These are phyloP conservation scores for Mycosarcoma maydis DNA, from an alignment of 1,284 basidiomycete genomes.

Conservation along the genomic window DNA sequence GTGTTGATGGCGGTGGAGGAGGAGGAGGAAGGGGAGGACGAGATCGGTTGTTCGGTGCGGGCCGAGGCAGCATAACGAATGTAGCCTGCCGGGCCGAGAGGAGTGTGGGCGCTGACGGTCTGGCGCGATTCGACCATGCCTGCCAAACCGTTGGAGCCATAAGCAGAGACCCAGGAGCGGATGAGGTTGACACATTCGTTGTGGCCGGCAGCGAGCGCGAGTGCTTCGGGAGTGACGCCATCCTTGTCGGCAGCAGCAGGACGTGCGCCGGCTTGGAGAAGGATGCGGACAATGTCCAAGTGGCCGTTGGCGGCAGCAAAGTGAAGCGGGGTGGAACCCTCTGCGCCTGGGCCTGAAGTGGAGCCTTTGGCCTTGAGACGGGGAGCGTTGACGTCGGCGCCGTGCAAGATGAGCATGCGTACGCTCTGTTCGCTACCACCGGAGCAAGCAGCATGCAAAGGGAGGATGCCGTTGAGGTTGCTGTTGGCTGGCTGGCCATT, in stretches of 20 bases:
- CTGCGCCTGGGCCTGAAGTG: slow-evolving; percentile 46
- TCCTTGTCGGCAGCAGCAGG: slow-evolving; percentile 54
- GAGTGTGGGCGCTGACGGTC: slow-evolving; percentile 38
- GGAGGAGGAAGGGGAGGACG: slow-evolving; percentile 25
- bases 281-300: slow-evolving; percentile 50
- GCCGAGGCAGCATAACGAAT: slow-evolving; percentile 40
- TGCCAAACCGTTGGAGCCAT: slow-evolving; percentile 51
- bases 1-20: neutral
- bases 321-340: slow-evolving; percentile 62
- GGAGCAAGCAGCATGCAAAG: slow-evolving; percentile 62
- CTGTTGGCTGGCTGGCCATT: slow-evolving; percentile 59
- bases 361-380: slow-evolving; percentile 40
- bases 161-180: slow-evolving; percentile 48
- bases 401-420: slow-evolving; percentile 56
- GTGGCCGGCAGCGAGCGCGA: slow-evolving; percentile 54
- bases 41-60: slow-evolving; percentile 5
- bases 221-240: slow-evolving; percentile 51
- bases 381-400: slow-evolving; percentile 60
- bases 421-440: slow-evolving; percentile 54
- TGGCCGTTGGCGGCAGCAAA: slow-evolving; percentile 66
- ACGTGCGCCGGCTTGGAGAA: slow-evolving; percentile 59
- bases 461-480: slow-evolving; percentile 60
- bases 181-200: slow-evolving; percentile 45
- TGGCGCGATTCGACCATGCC: slow-evolving; percentile 42
- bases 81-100: slow-evolving; percentile 38